These are phyloP conservation scores for Saraca asoca DNA, from an alignment of 331 rosid genomes.

Conservation along the genomic window DNA sequence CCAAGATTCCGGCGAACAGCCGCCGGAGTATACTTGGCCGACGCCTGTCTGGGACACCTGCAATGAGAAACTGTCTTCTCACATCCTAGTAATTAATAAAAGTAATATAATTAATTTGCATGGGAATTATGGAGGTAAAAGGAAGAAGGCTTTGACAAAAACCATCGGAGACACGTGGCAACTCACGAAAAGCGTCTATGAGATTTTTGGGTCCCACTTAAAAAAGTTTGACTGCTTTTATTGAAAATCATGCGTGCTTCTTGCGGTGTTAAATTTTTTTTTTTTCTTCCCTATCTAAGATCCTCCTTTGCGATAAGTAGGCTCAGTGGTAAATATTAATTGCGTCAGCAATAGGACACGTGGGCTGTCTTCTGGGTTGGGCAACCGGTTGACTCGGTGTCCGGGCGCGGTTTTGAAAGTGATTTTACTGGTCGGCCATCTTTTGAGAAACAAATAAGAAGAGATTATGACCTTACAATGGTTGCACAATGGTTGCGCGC, in stretches of 20 bases:
- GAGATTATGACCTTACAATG: too few species aligned
- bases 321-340: constrained; percentile 29
- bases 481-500: neutral
- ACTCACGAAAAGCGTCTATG: constrained; percentile 20
- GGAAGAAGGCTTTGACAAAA: constrained; percentile 47
- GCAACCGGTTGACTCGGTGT: constrained; percentile 35
- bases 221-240: constrained; percentile 34
- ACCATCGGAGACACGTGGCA: constrained; percentile 43
- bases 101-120: constrained; percentile 44
- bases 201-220: constrained; percentile 34
- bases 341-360: constrained; percentile 60
- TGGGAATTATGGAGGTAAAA: constrained; percentile 26
- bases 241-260: constrained; percentile 66
- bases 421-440: too few species aligned
- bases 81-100: constrained; percentile 38
- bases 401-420: neutral
- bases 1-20: constrained; percentile 31
- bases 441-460: too few species aligned
- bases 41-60: constrained; percentile 47
- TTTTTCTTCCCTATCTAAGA: neutral
- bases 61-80: constrained; percentile 42
- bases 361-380: constrained; percentile 34
- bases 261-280: constrained; percentile 48
- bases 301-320: constrained; percentile 16
- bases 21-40: constrained; percentile 28